A percentile compares a stretch with the other conserved stretches of the same genome.
phyloP scores from a whole-genome alignment of 352 stramenopile species.

The Phytophthora hibernalis region DNA sequence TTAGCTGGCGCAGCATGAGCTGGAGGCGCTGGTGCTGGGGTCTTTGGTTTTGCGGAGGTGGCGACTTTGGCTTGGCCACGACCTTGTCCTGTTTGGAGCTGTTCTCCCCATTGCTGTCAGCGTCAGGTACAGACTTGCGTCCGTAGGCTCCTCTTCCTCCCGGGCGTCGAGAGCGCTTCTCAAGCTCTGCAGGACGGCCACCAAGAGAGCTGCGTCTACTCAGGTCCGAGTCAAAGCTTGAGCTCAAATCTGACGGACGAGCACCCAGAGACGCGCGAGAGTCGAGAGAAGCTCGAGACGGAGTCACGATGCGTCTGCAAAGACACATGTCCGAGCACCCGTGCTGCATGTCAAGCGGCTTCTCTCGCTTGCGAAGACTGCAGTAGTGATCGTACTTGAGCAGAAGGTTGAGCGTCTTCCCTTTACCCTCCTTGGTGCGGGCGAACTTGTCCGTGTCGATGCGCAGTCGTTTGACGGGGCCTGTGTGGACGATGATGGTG shows the following conservation, averaged over 20 bases:
- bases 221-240: conserved; percentile 27
- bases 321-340: conserved; percentile 42
- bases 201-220: conserved; percentile 29
- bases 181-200: conserved; percentile 24
- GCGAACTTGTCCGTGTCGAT: conserved; percentile 51
- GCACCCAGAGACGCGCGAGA: conserved; percentile 22
- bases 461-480: conserved; percentile 53
- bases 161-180: conserved; percentile 25
- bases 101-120: conserved; percentile 7
- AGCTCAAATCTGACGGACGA: conserved; percentile 30
- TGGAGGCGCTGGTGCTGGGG: conserved; percentile 15
- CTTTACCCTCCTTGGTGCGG: conserved; percentile 37
- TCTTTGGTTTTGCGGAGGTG: conserved; percentile 24
- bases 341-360: conserved; percentile 30
- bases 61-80: conserved; percentile 17
- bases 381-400: conserved; percentile 61
- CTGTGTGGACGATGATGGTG: conserved; percentile 69
- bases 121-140: conserved; percentile 30
- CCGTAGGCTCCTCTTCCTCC: conserved; percentile 32
- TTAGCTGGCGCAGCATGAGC: conserved; percentile 5
- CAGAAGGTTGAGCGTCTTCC: conserved; percentile 52
- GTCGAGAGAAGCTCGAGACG: conserved; percentile 38
- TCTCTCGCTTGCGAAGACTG: conserved; percentile 48
- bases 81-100: conserved; percentile 23
- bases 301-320: conserved; percentile 35